These are phyloP conservation scores for Suillus luteus DNA, from an alignment of 768 basidiomycete genomes.

Conservation along the genomic window DNA sequence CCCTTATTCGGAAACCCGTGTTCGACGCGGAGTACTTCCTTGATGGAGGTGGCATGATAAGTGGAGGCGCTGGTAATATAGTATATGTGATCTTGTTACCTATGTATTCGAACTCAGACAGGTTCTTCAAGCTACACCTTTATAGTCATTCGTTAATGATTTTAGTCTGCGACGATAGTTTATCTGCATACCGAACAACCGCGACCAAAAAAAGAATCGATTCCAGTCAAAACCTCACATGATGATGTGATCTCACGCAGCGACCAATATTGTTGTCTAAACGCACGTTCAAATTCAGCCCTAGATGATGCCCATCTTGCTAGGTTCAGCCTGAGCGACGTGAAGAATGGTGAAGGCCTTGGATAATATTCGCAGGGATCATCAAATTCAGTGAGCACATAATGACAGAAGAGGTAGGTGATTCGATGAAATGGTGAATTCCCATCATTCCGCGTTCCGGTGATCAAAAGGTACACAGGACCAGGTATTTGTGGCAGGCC, in stretches of 20 bases:
- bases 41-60: background rate
- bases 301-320: constrained; percentile 95
- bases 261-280: background rate
- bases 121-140: background rate
- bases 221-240: constrained; percentile 91
- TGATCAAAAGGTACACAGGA: constrained; percentile 74
- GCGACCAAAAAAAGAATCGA: constrained; percentile 61
- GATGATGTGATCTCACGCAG: constrained; percentile 91
- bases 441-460: background rate
- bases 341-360: constrained; percentile 95
- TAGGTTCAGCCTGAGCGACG: constrained; percentile 83
- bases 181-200: background rate
- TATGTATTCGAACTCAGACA: constrained; percentile 5
- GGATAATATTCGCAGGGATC: constrained; percentile 85
- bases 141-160: background rate
- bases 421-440: background rate
- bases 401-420: constrained; percentile 68
- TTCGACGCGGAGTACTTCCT: background rate
- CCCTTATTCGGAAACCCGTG: background rate
- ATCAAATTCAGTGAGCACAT: constrained; percentile 65
- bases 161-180: background rate
- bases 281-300: background rate
- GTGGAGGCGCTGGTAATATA: background rate
- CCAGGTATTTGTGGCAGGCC: constrained; percentile 88
- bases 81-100: background rate